Evolutionary conservation across 257 asterid species (phyloP), one percentile per base, ranked within the genome.

Genomic region (Scutellaria minor): DNA sequence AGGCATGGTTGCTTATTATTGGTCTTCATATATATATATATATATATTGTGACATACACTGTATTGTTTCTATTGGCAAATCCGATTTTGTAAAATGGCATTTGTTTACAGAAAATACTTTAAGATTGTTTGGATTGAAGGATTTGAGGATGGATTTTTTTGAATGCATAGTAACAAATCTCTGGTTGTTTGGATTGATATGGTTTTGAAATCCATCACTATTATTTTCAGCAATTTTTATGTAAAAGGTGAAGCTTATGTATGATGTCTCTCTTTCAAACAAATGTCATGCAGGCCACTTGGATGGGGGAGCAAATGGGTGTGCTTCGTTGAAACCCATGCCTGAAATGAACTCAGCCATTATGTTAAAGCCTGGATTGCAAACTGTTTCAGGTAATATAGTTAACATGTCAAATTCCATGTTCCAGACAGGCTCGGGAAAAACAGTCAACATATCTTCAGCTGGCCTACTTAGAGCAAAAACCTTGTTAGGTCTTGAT

Each of bases 401-500:
- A 54, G 68, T 64, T 59, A 66, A 66, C 56, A 48, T 62, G 64
- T 74, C 88, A 74, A 84, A 83, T 80, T 75, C 94, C 78, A 80
- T 78, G 87, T 83, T 85, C 65, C 88, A 83, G 85, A 83, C 86
- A 24, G 91, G 82, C 27, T 90, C 97, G 0, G 99, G 99, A 70
- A 92, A 90, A 86, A 42, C 83, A 68, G 96, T 95, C 58, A 70
- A 64, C 66, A 71, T 90, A 80, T 88, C 96, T 82, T 79, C 94
- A 0, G 88, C 87, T 65, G 94, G 99, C 74, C 84, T 95, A 58
- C 82, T 68, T 73, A 90, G 89, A 85, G 99, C 98, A 56, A 88
- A 89, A 79, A 57, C 87, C 44, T 74, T 95, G 82, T 70, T 95
- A 84, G 93, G 91, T 44, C 62, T 90, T 45, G 92, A 81, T 60